phyloP scores from a whole-genome alignment of 108 stramenopile genomes.

The Mayamaea pseudoterrestris region DNA sequence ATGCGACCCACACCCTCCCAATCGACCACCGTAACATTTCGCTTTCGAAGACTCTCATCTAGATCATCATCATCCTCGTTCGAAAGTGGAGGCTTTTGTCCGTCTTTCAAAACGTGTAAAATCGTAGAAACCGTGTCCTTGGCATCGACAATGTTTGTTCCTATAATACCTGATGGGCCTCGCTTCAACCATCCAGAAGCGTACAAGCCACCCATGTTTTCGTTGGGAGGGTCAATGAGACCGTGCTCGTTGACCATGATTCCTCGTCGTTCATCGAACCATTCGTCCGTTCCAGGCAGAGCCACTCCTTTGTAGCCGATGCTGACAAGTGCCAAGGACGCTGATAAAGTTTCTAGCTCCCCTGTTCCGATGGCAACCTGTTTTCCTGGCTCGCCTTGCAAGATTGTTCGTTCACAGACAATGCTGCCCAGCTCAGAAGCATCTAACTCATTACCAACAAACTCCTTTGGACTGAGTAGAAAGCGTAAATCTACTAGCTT shows the following conservation, averaged over 20 bases:
- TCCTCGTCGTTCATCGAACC: constrained; percentile 53
- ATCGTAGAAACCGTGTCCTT: constrained; percentile 86
- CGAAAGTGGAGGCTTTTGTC: neutral
- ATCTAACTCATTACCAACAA: constrained; percentile 29
- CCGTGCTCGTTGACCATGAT: constrained; percentile 61
- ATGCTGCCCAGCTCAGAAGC: constrained; percentile 31
- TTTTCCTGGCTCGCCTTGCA: constrained; percentile 61
- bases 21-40: constrained; percentile 20
- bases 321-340: constrained; percentile 53
- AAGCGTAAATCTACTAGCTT: constrained; percentile 78
- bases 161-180: constrained; percentile 95
- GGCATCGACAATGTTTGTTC: constrained; percentile 86
- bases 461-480: constrained; percentile 59
- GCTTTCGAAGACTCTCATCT: constrained; percentile 17
- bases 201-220: constrained; percentile 60
- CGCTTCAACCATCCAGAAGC: constrained; percentile 95
- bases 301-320: constrained; percentile 89
- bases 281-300: constrained; percentile 53
- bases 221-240: constrained; percentile 30
- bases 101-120: constrained; percentile 38
- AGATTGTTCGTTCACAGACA: constrained; percentile 60
- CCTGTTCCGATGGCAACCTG: constrained; percentile 74
- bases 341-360: constrained; percentile 37
- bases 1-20: constrained; percentile 58
- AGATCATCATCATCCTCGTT: constrained; percentile 4